A percentile compares a stretch with the other conserved stretches of the same genome.
These are phyloP conservation scores for Actinidia arguta DNA, from an alignment of 179 eudicot species.

Conservation along the genomic window DNA sequence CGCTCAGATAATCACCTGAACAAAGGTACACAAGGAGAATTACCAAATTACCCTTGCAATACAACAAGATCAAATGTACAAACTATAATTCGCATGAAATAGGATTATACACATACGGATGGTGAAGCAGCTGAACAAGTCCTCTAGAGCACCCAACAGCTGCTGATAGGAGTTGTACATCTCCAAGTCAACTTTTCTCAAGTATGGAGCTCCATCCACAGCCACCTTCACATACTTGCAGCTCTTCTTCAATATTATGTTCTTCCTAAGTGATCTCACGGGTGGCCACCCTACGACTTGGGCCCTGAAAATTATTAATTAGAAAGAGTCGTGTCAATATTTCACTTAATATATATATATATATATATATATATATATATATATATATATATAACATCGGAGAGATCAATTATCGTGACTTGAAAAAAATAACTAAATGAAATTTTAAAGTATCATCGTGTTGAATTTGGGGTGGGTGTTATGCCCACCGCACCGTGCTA, in stretches of 20 bases:
- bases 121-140: constrained; percentile 69
- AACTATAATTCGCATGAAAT: too few species aligned
- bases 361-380: too few species aligned
- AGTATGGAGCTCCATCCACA: constrained; percentile 88
- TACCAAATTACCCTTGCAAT: constrained; percentile 17
- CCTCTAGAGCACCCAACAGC: constrained; percentile 60
- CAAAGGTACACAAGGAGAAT: not conserved
- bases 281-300: constrained; percentile 91
- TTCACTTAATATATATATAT: too few species aligned
- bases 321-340: too few species aligned
- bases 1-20: constrained; percentile 55
- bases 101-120: constrained; percentile 44
- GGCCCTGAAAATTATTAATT: constrained; percentile 30
- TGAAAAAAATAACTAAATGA: too few species aligned
- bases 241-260: constrained; percentile 38
- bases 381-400: too few species aligned
- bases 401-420: too few species aligned
- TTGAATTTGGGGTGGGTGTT: too few species aligned
- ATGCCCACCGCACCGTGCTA: too few species aligned
- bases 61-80: not conserved
- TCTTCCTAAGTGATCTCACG: constrained; percentile 65
- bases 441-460: too few species aligned
- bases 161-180: constrained; percentile 58
- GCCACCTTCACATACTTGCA: constrained; percentile 84
- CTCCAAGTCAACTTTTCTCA: constrained; percentile 80